A percentile compares a stretch with the other conserved stretches of the same genome.
Conservation (phyloP, 805 yeast genomes). For the Debaryomyces prosopidis region DNA sequence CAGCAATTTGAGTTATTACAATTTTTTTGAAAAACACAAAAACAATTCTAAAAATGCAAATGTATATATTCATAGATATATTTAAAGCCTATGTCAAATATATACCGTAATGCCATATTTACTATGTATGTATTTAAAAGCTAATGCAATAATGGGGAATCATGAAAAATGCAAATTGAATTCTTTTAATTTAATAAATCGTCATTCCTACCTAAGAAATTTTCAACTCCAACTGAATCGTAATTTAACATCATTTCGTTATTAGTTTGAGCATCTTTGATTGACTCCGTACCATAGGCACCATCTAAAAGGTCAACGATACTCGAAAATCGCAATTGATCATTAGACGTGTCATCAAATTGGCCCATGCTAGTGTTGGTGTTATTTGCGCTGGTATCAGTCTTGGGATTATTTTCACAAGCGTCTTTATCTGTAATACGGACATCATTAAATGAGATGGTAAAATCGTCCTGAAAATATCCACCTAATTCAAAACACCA, state of each 20-base stretch:
- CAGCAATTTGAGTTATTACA: too few species aligned
- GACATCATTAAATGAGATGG: not conserved
- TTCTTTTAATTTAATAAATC: conserved; percentile 2
- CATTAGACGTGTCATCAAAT: conserved; percentile 7
- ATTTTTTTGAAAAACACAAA: too few species aligned
- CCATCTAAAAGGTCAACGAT: conserved; percentile 19
- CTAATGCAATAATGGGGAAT: too few species aligned
- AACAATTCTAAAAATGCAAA: too few species aligned
- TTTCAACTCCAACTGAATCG: conserved; percentile 14
- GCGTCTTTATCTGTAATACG: not conserved
- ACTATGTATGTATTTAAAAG: too few species aligned
- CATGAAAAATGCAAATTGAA: not conserved
- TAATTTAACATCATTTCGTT: conserved; percentile 9
- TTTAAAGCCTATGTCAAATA: too few species aligned
- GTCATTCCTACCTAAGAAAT: conserved; percentile 11
- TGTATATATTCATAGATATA: too few species aligned
- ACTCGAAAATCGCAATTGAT: conserved; percentile 3
- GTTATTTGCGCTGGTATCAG: conserved; percentile 4
- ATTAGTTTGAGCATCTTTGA: conserved; percentile 3
- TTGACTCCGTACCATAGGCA: conserved; percentile 11
- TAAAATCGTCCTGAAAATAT: conserved; percentile 37
- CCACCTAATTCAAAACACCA: conserved; percentile 70
- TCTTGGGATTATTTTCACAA: not conserved
- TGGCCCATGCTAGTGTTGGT: conserved; percentile 2
- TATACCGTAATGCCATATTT: too few species aligned